Evolutionary conservation across 2,329 filamentous ascomycete species (phyloP).

Genomic region (Verticillium nonalfalfae): DNA sequence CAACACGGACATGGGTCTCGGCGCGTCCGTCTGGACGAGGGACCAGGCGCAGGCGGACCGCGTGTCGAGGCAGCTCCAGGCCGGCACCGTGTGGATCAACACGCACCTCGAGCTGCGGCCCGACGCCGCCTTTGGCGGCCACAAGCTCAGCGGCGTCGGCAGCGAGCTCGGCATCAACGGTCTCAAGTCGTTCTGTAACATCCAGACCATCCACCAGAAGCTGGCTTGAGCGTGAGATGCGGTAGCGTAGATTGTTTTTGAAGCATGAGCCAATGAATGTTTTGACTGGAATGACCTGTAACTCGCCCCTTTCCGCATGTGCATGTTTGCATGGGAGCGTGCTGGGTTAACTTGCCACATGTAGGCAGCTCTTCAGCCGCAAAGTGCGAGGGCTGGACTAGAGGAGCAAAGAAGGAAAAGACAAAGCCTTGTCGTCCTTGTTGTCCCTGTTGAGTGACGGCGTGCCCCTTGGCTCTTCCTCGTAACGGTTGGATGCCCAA

Average conservation of each 20-base stretch:
- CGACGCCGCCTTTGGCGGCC: constrained; percentile 1
- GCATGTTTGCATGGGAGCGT: no score
- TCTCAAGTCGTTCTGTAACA: neutral
- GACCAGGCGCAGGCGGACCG: constrained; percentile 37
- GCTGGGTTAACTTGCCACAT: no score
- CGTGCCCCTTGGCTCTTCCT: no score
- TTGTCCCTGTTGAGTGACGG: no score
- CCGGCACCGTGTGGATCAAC: constrained; percentile 48
- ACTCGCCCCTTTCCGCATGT: no score
- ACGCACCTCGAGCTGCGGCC: constrained; percentile 1
- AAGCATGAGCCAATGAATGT: neutral
- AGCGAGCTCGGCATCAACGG: constrained; percentile 1
- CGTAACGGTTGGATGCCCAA: no score
- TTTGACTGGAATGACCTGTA: no score
- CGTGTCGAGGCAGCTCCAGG: constrained; percentile 39
- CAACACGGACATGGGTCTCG: constrained; percentile 41
- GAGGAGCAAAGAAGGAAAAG: no score
- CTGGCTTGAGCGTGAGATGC: neutral
- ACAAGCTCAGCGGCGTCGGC: constrained; percentile 2
- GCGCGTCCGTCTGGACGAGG: constrained; percentile 44
- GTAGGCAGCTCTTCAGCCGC: no score
- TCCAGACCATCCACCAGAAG: constrained; percentile 1
- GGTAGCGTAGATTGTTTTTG: neutral
- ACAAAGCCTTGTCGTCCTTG: no score
- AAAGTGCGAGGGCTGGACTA: no score